phyloP scores from a whole-genome alignment of 352 stramenopile genomes.

The Globisporangium nunn region DNA sequence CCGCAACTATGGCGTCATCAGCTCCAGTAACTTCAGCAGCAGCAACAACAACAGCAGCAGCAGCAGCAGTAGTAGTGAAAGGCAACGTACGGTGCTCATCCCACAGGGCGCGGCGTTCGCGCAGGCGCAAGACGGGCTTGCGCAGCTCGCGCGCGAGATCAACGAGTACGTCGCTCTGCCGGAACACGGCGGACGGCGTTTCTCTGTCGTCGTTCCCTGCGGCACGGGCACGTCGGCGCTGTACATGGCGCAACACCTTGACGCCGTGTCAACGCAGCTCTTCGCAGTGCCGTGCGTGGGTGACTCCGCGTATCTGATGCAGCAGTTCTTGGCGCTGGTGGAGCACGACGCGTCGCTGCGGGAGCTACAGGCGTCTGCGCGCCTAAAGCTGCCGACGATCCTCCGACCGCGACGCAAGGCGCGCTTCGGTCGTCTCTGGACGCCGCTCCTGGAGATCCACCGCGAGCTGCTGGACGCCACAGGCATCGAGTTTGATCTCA shows the following conservation, averaged over 20 bases:
- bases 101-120: conserved; percentile 66
- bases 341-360: conserved; percentile 13
- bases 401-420: conserved; percentile 40
- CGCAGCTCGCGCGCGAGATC: conserved; percentile 54
- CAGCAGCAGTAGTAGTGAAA: not conserved
- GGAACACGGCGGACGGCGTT: conserved; percentile 15
- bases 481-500: conserved; percentile 60
- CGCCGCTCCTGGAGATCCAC: conserved; percentile 47
- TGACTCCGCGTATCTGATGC: conserved; percentile 39
- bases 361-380: conserved; percentile 2
- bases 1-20: not conserved
- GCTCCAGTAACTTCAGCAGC: not conserved
- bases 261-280: conserved; percentile 26
- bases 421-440: conserved; percentile 63
- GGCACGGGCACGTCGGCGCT: conserved; percentile 75
- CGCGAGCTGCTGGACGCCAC: conserved; percentile 54
- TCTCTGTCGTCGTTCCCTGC: conserved; percentile 64
- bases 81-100: conserved; percentile 29
- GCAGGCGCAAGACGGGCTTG: conserved; percentile 50
- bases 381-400: conserved; percentile 25
- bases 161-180: conserved; percentile 41
- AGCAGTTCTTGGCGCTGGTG: conserved; percentile 46
- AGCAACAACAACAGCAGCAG: too few relatives aligned
- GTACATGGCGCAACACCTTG: conserved; percentile 70
- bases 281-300: conserved; percentile 72